A percentile compares a stretch with the other conserved stretches of the same genome.
Conservation (phyloP, 768 basidiomycete genomes). For the Boletus subcaerulescens region DNA sequence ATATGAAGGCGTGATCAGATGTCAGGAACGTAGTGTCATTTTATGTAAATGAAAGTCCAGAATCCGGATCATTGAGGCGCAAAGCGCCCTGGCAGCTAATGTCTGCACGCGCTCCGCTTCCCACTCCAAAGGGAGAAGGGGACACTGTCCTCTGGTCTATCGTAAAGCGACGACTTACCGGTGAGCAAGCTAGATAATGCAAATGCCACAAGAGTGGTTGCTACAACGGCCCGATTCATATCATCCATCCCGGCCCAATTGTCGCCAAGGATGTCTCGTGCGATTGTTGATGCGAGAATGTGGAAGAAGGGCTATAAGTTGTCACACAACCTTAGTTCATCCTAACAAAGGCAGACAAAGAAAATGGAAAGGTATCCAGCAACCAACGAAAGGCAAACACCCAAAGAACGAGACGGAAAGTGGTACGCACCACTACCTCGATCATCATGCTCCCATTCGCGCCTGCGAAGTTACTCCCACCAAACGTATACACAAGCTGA, state of each 20-base stretch:
- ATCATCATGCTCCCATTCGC: constrained; percentile 99
- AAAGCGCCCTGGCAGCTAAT: background rate
- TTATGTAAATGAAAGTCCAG: constrained; percentile 12
- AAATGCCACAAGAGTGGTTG: constrained; percentile 89
- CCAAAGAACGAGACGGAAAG: background rate
- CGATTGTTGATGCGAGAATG: constrained; percentile 79
- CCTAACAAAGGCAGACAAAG: background rate
- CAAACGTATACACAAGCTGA: constrained; percentile 81
- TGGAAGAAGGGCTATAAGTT: constrained; percentile 85
- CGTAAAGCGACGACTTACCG: constrained; percentile 41
- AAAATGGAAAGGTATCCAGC: background rate
- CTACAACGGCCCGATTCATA: constrained; percentile 68
- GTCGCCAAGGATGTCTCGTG: constrained; percentile 47
- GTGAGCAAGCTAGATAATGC: constrained; percentile 86
- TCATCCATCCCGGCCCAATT: constrained; percentile 44
- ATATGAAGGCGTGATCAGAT: constrained; percentile 5
- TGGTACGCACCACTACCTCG: constrained; percentile 78
- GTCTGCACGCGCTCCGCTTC: background rate
- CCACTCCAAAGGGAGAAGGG: background rate
- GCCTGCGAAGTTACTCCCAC: constrained; percentile 86
- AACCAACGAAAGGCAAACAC: background rate
- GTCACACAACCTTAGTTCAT: background rate
- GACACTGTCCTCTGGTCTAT: background rate
- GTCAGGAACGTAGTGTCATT: background rate
- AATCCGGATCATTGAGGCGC: constrained; percentile 1